These are phyloP conservation scores for Eragrostis curvula DNA, from an alignment of 176 grass and related monocot species.

Conservation along the genomic window DNA sequence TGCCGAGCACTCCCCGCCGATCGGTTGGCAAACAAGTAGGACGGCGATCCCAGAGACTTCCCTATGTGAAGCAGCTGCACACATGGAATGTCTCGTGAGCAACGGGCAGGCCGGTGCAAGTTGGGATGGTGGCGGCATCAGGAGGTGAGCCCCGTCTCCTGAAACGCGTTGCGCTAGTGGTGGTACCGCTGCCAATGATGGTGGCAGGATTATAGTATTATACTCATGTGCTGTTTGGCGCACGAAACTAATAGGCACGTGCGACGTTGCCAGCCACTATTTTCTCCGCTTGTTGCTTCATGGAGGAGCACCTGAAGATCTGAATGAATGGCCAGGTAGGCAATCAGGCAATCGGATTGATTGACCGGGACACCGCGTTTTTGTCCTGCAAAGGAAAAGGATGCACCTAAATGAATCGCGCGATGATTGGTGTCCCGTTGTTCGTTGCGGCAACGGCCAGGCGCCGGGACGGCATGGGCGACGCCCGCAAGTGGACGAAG, in stretches of 20 bases:
- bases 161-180: neutral
- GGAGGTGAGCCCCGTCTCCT: neutral
- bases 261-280: neutral
- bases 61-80: neutral
- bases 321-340: neutral
- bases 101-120: neutral
- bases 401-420: neutral
- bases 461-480: neutral
- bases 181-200: neutral
- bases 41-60: neutral
- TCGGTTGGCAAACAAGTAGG: neutral
- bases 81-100: conserved; percentile 38
- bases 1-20: too few species aligned
- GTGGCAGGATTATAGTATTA: neutral
- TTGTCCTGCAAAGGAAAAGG: neutral
- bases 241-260: conserved; percentile 1
- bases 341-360: neutral
- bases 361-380: neutral
- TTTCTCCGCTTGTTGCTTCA: neutral
- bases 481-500: neutral
- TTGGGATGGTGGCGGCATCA: conserved; percentile 5
- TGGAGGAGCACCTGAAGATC: neutral
- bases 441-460: neutral
- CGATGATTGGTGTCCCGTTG: neutral
- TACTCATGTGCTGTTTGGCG: neutral